Evolutionary conservation across 257 asterid species (phyloP), one percentile per base, ranked within the genome.

Genomic region (Eucommia ulmoides): DNA sequence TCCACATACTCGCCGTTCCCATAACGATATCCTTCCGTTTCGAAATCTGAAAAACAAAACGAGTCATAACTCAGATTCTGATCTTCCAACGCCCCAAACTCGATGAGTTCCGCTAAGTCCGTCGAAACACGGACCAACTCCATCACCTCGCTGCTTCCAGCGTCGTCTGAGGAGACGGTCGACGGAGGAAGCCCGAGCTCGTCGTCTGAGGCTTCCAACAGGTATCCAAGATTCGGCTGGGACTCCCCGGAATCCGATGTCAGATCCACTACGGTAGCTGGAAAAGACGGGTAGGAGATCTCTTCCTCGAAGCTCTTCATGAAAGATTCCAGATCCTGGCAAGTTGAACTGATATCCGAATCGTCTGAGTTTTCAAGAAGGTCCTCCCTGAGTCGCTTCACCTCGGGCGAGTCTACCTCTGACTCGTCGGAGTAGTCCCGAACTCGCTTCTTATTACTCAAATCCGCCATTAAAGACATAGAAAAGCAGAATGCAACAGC

Each of bases 121-220:
- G 74, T 42, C 54, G 53, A 62, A 15, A 55, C 72, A 45, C 55
- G 59, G 25, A 21, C 68, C 51, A 69, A 54, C 71, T 65, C 80
- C 2, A 41, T 46, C 22, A 21, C 33, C 22, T 33, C 49, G 63
- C 51, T 65, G 15, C 24, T 50, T 51, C 45, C 53, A 22, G 11
- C 46, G 12, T 44, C 46, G 14, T n/a, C 24, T 0, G 75, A 64
- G 15, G 74, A 60, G 16, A 60, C 24, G 46, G 60, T 22, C 0
- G 87, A 61, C 0, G 88, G 84, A 9, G 93, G 93, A 9, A 81
- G 63, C 1, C 93, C 93, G 0, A 81, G 88, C 59, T 81, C 93
- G 41, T 78, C 76, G 21, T 81, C 93, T 1, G 93, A 72, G 10
- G 93, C 93, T 60, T 64, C 93, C 23, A 78, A 53, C 50, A 81